Evolutionary conservation across 2,329 filamentous ascomycete species (phyloP).

Genomic region (Arachnopeziza araneosa): DNA sequence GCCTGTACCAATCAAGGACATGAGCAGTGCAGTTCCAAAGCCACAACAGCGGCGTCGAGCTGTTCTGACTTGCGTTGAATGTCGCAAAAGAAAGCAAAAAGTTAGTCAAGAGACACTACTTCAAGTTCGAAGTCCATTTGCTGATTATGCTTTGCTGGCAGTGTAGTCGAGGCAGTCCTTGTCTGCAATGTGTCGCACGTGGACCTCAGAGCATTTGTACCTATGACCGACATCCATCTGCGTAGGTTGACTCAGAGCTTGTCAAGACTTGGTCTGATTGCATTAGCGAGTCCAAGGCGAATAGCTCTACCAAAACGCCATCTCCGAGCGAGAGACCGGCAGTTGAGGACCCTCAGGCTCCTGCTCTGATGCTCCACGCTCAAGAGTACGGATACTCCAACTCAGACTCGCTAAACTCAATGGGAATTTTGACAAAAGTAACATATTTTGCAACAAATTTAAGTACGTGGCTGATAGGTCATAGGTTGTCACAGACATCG

Average conservation of each 20-base stretch:
- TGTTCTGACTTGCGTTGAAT: slow-evolving; percentile 1
- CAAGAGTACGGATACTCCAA: slow-evolving; percentile 2
- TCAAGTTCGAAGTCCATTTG: background rate
- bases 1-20: background rate
- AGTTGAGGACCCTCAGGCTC: background rate
- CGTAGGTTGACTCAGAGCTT: background rate
- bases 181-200: slow-evolving; percentile 2
- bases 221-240: background rate
- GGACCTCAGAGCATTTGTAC: slow-evolving; percentile 2
- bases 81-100: slow-evolving; percentile 3
- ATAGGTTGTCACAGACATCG: background rate
- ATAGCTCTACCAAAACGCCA: background rate
- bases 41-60: slow-evolving; percentile 3
- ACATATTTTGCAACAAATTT: background rate
- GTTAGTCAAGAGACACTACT: background rate
- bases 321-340: background rate
- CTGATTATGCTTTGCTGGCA: background rate
- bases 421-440: slow-evolving; percentile 2
- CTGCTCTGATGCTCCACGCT: background rate
- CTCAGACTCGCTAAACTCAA: slow-evolving; percentile 2
- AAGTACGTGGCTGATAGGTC: background rate
- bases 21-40: background rate
- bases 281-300: background rate
- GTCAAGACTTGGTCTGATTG: background rate
- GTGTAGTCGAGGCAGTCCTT: slow-evolving; percentile 4